phyloP scores from a whole-genome alignment of 2,329 filamentous ascomycete genomes.

The Cytospora leucostoma region DNA sequence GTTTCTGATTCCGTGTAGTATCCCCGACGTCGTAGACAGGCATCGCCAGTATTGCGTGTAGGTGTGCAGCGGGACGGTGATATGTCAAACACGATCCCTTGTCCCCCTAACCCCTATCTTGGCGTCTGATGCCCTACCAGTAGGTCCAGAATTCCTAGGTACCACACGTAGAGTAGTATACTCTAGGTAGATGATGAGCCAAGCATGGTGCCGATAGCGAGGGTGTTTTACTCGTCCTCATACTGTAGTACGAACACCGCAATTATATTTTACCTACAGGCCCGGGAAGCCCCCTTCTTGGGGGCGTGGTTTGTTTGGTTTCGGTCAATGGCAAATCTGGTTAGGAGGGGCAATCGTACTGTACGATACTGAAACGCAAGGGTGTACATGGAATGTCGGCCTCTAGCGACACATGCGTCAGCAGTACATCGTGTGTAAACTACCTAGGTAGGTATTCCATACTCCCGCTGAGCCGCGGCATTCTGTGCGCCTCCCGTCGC shows the following conservation, averaged over 20 bases:
- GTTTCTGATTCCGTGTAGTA: not conserved
- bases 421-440: constrained; percentile 4
- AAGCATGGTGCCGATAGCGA: constrained; percentile 22
- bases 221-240: not conserved
- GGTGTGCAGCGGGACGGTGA: not conserved
- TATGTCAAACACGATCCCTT: constrained; percentile 9
- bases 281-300: constrained; percentile 18
- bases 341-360: constrained; percentile 8
- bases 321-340: constrained; percentile 11
- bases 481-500: constrained; percentile 17
- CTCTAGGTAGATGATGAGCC: constrained; percentile 9
- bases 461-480: constrained; percentile 11
- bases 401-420: constrained; percentile 13
- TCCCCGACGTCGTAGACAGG: not conserved
- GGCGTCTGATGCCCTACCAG: constrained; percentile 5
- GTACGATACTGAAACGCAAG: too few species aligned
- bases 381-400: not conserved
- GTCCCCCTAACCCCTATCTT: constrained; percentile 18
- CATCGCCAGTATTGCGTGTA: not conserved
- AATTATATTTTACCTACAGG: constrained; percentile 24
- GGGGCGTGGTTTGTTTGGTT: constrained; percentile 11
- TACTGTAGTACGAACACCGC: constrained; percentile 18
- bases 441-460: constrained; percentile 8
- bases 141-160: too few species aligned
- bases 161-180: not conserved